These are phyloP conservation scores for Ophiostoma himal-ulmi DNA, from an alignment of 2,329 filamentous ascomycete species.

Conservation along the genomic window DNA sequence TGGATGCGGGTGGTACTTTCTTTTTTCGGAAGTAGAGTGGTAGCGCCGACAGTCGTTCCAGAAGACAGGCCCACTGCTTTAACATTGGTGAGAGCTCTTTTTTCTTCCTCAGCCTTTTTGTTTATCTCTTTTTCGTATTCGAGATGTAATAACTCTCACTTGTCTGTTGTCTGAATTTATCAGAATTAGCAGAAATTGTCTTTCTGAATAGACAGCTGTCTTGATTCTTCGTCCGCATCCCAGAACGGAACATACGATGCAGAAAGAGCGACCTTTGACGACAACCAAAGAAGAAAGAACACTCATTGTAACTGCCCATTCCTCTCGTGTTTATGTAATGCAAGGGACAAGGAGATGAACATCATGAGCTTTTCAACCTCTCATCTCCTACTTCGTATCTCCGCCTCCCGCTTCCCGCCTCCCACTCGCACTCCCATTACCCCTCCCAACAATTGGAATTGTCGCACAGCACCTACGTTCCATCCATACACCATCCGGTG, in stretches of 20 bases:
- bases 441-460: slow-evolving; percentile 11
- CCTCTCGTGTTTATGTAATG: not conserved
- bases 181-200: not conserved
- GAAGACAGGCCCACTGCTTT: slow-evolving; percentile 10
- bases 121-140: not conserved
- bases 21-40: slow-evolving; percentile 21
- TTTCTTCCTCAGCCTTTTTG: not conserved
- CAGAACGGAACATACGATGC: not conserved
- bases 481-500: slow-evolving; percentile 18
- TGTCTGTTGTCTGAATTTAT: not conserved
- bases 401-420: not conserved
- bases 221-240: not conserved
- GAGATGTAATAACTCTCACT: not conserved
- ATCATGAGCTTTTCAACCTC: slow-evolving; percentile 6
- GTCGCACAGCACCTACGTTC: slow-evolving; percentile 12
- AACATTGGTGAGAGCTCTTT: slow-evolving; percentile 14
- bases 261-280: not conserved
- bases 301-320: not conserved
- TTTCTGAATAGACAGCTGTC: not conserved
- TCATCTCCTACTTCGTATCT: not conserved
- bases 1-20: slow-evolving; percentile 17
- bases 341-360: slow-evolving; percentile 5
- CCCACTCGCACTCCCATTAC: not conserved
- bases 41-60: slow-evolving; percentile 16
- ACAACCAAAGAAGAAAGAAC: not conserved